Evolutionary conservation across 345 rosid genomes (phyloP).

Genomic region (Fremontodendron californicum): DNA sequence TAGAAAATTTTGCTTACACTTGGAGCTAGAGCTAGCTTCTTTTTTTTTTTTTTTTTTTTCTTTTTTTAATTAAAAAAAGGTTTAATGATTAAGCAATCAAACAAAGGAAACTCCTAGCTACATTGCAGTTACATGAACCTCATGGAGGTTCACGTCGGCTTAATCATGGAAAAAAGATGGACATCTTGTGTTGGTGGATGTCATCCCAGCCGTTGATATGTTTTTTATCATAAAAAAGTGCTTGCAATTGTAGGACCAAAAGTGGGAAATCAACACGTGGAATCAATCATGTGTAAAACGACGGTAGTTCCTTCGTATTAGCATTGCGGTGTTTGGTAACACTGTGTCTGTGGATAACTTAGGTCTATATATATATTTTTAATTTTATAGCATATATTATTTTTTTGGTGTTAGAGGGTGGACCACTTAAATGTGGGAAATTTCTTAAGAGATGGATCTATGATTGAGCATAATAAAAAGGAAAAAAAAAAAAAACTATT

Average conservation of each 20-base stretch:
- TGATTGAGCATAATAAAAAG: neutral
- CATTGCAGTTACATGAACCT: no score
- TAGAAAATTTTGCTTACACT: no score
- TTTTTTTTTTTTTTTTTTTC: no score
- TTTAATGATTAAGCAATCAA: neutral
- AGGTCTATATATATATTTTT: neutral
- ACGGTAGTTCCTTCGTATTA: no score
- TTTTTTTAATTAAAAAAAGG: no score
- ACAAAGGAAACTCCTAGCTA: neutral
- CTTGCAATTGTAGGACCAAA: neutral
- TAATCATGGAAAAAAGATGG: neutral
- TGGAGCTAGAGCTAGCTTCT: neutral
- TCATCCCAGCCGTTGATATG: neutral
- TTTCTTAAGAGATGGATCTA: neutral
- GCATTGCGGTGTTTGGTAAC: neutral
- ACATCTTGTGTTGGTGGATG: neutral
- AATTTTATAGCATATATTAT: neutral
- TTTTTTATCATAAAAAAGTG: neutral
- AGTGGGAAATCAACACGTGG: slow-evolving; percentile 4
- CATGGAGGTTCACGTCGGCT: no score
- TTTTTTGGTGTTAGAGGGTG: neutral
- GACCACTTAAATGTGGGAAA: neutral
- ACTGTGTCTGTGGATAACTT: slow-evolving; percentile 4
- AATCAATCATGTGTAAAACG: slow-evolving; percentile 14
- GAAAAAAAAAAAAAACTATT: neutral